phyloP scores from a whole-genome alignment of 306 rosid genomes.

The Quercus gilva region DNA sequence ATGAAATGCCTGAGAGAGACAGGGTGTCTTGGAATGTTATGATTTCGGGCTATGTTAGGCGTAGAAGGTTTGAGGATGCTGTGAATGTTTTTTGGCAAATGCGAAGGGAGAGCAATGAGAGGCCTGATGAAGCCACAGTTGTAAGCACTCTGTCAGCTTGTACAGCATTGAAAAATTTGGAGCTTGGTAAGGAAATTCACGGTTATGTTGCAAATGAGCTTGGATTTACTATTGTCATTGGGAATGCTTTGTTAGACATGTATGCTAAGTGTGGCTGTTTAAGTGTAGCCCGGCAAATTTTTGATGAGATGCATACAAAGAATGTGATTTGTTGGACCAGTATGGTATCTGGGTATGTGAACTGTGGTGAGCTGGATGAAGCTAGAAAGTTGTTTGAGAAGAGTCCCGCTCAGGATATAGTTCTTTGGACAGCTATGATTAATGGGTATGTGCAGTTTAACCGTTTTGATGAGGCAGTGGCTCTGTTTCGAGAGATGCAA shows the following conservation, averaged over 20 bases:
- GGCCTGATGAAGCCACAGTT: constrained; percentile 33
- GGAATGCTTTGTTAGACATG: constrained; percentile 31
- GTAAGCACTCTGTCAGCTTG: constrained; percentile 47
- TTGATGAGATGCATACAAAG: constrained; percentile 30
- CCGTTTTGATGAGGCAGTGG: constrained; percentile 27
- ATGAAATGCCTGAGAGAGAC: constrained; percentile 36
- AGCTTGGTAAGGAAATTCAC: constrained; percentile 41
- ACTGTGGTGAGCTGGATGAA: constrained; percentile 36
- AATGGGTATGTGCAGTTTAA: constrained; percentile 44
- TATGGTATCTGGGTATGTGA: constrained; percentile 39
- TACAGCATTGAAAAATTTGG: constrained; percentile 27
- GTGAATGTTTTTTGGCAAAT: constrained; percentile 27
- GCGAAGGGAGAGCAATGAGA: constrained; percentile 28
- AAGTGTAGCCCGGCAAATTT: constrained; percentile 21
- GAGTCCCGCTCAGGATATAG: constrained; percentile 35
- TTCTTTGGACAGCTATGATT: constrained; percentile 51
- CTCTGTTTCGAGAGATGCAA: constrained; percentile 40
- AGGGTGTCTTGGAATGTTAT: constrained; percentile 38
- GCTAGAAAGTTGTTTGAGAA: constrained; percentile 45
- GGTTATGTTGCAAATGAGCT: constrained; percentile 28
- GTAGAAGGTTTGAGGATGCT: constrained; percentile 33
- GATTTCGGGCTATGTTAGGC: constrained; percentile 34
- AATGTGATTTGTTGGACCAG: constrained; percentile 47
- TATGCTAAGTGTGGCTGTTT: constrained; percentile 39
- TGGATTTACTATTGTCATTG: constrained; percentile 15